phyloP scores from a whole-genome alignment of 495 filamentous ascomycete species.

The Talaromyces thailandensis region DNA sequence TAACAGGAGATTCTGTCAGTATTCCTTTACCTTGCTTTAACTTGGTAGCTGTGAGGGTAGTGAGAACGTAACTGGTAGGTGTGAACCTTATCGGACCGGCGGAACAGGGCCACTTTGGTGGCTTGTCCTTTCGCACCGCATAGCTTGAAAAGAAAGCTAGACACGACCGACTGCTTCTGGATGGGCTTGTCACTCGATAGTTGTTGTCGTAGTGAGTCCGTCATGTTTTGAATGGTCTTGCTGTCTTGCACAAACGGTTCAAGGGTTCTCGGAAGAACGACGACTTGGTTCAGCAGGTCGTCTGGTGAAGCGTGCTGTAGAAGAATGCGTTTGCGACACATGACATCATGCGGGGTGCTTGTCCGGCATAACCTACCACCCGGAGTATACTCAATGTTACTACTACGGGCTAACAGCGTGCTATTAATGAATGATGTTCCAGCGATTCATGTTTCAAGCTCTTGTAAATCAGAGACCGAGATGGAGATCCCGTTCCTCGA shows the following conservation, averaged over 20 bases:
- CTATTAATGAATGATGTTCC: not conserved
- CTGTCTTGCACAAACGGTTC: not conserved
- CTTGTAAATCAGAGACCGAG: too few species aligned
- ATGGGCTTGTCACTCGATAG: conserved; percentile 1
- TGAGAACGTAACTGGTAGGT: conserved; percentile 40
- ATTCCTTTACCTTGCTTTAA: not conserved
- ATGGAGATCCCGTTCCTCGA: too few species aligned
- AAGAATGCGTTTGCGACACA: not conserved
- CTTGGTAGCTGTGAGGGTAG: not conserved
- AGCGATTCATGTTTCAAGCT: too few species aligned
- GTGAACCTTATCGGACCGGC: conserved; percentile 44
- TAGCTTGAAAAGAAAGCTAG: conserved; percentile 45
- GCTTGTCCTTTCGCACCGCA: conserved; percentile 14
- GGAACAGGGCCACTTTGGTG: conserved; percentile 45
- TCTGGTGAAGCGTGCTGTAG: not conserved
- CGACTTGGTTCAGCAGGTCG: not conserved
- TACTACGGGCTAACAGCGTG: too few species aligned
- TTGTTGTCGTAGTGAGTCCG: not conserved
- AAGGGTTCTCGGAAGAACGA: not conserved
- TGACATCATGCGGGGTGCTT: conserved; percentile 1
- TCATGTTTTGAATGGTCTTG: not conserved
- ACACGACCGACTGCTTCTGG: conserved; percentile 41
- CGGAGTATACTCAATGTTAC: too few species aligned
- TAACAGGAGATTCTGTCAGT: not conserved
- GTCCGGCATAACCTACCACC: too few species aligned